Evolutionary conservation across 495 filamentous ascomycete species (phyloP).

Genomic region (Aspergillus campestris): DNA sequence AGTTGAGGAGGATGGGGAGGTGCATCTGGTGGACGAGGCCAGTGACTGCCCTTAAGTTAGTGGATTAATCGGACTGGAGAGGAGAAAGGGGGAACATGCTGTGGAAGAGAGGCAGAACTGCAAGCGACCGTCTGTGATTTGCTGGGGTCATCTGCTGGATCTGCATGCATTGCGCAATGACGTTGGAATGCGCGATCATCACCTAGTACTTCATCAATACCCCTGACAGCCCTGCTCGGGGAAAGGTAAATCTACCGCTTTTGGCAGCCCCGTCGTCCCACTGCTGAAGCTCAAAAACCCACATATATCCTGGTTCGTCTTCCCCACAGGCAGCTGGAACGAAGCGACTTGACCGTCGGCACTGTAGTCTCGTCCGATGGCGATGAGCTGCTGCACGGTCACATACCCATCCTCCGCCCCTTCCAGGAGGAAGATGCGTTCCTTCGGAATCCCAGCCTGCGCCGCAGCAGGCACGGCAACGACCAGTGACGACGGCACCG

Average conservation of each 20-base stretch:
- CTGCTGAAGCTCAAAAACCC: conserved; percentile 50
- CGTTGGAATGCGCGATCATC: conserved; percentile 56
- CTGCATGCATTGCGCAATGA: conserved; percentile 56
- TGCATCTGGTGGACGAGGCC: conserved; percentile 54
- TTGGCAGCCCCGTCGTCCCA: conserved; percentile 23
- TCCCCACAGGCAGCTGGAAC: conserved; percentile 37
- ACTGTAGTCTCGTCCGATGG: conserved; percentile 30
- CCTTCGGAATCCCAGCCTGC: conserved; percentile 41
- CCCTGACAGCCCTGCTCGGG: conserved; percentile 32
- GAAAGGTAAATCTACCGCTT: conserved; percentile 16
- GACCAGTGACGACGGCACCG: conserved; percentile 37
- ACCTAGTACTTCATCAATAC: conserved; percentile 31
- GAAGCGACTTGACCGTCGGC: conserved; percentile 26
- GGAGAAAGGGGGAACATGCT: conserved; percentile 14
- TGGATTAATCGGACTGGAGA: background rate
- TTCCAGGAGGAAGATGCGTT: conserved; percentile 48
- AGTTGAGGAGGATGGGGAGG: conserved; percentile 48
- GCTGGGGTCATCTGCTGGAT: conserved; percentile 37
- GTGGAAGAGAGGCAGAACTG: conserved; percentile 48
- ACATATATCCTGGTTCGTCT: conserved; percentile 46
- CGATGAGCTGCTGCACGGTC: conserved; percentile 41
- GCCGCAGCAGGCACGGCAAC: conserved; percentile 44
- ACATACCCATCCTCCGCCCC: conserved; percentile 39
- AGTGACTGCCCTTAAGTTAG: conserved; percentile 28
- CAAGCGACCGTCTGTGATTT: conserved; percentile 41